Percentiles rank a stretch among this genome's conserved stretches.
phyloP scores from a whole-genome alignment of 2,329 filamentous ascomycete species.

The Periconia sp. region DNA sequence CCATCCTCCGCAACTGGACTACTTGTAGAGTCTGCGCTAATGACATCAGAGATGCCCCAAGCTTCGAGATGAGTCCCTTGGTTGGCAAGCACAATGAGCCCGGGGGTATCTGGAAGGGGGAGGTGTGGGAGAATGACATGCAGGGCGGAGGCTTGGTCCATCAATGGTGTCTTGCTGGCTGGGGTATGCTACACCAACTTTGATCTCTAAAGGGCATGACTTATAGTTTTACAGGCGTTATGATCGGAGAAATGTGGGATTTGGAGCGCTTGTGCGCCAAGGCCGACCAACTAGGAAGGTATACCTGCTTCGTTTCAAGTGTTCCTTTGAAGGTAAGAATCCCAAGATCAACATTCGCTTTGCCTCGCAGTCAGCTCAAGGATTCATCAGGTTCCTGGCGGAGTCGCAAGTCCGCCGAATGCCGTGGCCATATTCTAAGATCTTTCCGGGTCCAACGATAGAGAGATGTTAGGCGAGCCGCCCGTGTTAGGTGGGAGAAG shows the following conservation, averaged over 20 bases:
- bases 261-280: constrained; percentile 59
- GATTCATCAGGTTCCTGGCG: constrained; percentile 54
- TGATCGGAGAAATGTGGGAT: constrained; percentile 50
- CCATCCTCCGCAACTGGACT: neutral
- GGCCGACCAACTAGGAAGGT: constrained; percentile 60
- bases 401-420: constrained; percentile 46
- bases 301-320: constrained; percentile 67
- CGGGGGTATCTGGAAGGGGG: constrained; percentile 41
- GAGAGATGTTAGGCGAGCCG: too few relatives aligned
- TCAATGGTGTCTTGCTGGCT: constrained; percentile 41
- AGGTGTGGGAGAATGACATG: constrained; percentile 43
- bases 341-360: neutral
- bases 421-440: constrained; percentile 46
- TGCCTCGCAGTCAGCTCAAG: constrained; percentile 11
- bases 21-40: neutral
- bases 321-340: constrained; percentile 59
- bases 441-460: too few relatives aligned
- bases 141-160: constrained; percentile 42
- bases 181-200: constrained; percentile 26
- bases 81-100: constrained; percentile 38
- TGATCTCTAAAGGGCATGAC: neutral
- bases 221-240: constrained; percentile 22
- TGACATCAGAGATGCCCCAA: constrained; percentile 39
- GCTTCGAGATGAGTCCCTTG: constrained; percentile 53
- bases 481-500: too few relatives aligned